phyloP scores from a whole-genome alignment of 495 filamentous ascomycete genomes.

The Trichodelitschia bisporula region DNA sequence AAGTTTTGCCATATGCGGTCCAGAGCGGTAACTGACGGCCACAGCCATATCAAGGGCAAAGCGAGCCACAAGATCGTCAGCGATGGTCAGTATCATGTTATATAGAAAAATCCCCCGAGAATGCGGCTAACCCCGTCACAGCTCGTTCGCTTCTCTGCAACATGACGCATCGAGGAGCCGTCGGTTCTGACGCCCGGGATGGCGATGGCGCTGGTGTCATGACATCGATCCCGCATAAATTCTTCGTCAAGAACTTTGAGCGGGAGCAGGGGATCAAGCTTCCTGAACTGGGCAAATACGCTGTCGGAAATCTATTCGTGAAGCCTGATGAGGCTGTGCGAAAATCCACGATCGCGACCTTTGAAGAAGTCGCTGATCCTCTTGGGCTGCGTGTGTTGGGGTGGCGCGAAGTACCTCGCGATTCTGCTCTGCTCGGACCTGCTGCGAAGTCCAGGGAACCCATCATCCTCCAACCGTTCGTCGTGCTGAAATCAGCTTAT shows the following conservation, averaged over 20 bases:
- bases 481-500: conserved; percentile 70
- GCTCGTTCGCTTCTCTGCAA: conserved; percentile 91
- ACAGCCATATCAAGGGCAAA: conserved; percentile 89
- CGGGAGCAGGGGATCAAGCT: conserved; percentile 67
- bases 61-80: conserved; percentile 97
- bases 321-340: conserved; percentile 79
- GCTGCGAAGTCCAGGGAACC: conserved; percentile 87
- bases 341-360: conserved; percentile 62
- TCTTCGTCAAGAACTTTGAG: conserved; percentile 97
- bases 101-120: no score
- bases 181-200: conserved; percentile 92
- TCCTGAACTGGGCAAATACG: conserved; percentile 80
- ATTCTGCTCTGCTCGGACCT: conserved; percentile 80
- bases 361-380: conserved; percentile 76
- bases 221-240: conserved; percentile 97
- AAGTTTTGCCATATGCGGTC: conserved; percentile 17
- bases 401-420: conserved; percentile 87
- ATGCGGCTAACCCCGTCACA: no score
- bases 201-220: conserved; percentile 97
- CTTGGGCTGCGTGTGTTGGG: conserved; percentile 79
- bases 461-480: conserved; percentile 83
- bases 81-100: conserved; percentile 74
- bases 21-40: neutral
- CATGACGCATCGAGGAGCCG: conserved; percentile 98
- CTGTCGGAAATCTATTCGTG: conserved; percentile 95